A percentile compares a stretch with the other conserved stretches of the same genome.
Conservation (phyloP, 2,329 filamentous ascomycete genomes). For the Coniella vitis region DNA sequence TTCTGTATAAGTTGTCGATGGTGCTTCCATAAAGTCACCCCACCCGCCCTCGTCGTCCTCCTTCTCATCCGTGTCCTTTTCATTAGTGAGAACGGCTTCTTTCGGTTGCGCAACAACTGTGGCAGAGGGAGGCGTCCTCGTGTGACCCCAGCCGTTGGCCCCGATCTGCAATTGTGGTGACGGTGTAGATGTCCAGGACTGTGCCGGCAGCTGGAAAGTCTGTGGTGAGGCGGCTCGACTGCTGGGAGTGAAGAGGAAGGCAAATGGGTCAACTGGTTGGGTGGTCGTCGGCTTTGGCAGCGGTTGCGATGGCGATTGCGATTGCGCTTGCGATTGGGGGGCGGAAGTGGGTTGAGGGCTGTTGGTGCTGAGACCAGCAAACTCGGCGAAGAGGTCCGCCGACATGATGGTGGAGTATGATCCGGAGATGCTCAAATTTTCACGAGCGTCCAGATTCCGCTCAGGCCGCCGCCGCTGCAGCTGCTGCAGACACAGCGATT, state of each 20-base stretch:
- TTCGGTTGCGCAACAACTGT: conserved; percentile 3
- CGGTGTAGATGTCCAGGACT: conserved; percentile 22
- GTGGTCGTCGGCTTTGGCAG: conserved; percentile 13
- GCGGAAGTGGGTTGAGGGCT: conserved; percentile 19
- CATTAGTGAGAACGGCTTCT: background rate
- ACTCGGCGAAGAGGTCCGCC: conserved; percentile 59
- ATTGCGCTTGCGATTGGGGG: conserved; percentile 15
- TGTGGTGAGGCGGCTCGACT: conserved; percentile 11
- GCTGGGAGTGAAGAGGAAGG: conserved; percentile 22
- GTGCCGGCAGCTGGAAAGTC: conserved; percentile 13
- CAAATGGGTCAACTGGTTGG: conserved; percentile 25
- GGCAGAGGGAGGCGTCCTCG: conserved; percentile 11
- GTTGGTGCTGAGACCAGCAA: conserved; percentile 42
- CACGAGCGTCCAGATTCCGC: background rate
- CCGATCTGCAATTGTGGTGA: conserved; percentile 6
- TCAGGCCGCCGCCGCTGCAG: too few species aligned
- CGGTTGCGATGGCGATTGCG: too few species aligned
- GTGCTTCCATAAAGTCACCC: conserved; percentile 60
- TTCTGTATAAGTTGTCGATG: conserved; percentile 22
- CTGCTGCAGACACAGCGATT: too few species aligned
- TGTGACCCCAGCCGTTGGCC: conserved; percentile 20
- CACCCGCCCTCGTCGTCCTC: conserved; percentile 60
- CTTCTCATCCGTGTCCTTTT: conserved; percentile 29
- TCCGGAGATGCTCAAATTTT: background rate
- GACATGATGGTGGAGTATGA: conserved; percentile 42